Base-by-base conservation (phyloP, 2,329 filamentous ascomycete species). In the Monosporascus cannonballus region DNA sequence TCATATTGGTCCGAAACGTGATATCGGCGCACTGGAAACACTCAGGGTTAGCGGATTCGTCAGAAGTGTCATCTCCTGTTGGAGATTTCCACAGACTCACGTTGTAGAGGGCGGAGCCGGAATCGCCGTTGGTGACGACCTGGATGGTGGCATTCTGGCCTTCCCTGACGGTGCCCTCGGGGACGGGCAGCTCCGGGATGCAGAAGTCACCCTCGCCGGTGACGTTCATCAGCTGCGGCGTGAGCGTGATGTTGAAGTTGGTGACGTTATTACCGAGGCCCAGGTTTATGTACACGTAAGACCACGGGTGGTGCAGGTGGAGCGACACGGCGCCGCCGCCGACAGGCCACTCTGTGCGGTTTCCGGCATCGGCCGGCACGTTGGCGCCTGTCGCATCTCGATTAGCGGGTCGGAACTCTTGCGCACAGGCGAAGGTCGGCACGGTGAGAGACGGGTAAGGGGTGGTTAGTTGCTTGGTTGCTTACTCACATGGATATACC, bases 191-290 rank as follows among this genome's bases (percentile, higher is more conserved):
- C 56, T 76, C 69, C 8, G 83, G 79, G 14, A 90, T 61, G 69
- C 87, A 92, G 63, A 90, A 83, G 47, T 77, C 75, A 47, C 87
- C 85, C 18, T 79, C 71, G 69, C 64, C 87, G 68, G 71, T 83
- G 64, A 68, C 80, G 73, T 75, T 84, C 69, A 73, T 81, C 71
- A 74, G 80, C 70, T 73, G 59, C 3, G 80, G 81, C 2, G 83
- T 79, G 27, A 90, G 75, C 36, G 84, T 80, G 68, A 86, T 77
- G 75, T 87, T 90, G 77, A 85, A 91, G 68, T 81, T 83, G 62
- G 75, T 76, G 22, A 78, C 65, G 65, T 78, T 77, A 45, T 64
- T 64, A 64, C 75, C 75, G 42, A 79, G 66, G 47, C 76, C 78
- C 48, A 80, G 69, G 67, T 81, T 81, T 67, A 81, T 64, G 61